Conservation (phyloP, 768 basidiomycete species). For the Pholiota microspora region DNA sequence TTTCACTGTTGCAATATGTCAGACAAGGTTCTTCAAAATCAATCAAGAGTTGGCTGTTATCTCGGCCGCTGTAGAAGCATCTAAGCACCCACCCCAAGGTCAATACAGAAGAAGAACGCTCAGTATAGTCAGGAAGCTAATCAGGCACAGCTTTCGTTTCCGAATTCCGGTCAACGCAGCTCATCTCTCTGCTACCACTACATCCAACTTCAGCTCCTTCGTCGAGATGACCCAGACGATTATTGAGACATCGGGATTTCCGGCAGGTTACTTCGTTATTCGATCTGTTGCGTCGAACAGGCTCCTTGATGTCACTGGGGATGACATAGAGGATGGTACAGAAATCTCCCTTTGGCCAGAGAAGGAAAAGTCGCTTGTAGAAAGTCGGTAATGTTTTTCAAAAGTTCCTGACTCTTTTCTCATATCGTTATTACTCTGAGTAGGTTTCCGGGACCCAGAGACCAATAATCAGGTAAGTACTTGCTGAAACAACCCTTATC, state of each 20-base stretch:
- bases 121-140: not conserved
- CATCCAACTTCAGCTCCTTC: not conserved
- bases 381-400: constrained; percentile 46
- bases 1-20: too few species aligned
- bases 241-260: constrained; percentile 40
- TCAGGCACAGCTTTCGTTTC: not conserved
- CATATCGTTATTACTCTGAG: not conserved
- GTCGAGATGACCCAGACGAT: constrained; percentile 20
- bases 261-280: constrained; percentile 62
- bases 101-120: not conserved
- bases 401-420: not conserved
- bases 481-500: not conserved
- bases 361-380: constrained; percentile 75
- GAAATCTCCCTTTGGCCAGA: constrained; percentile 67
- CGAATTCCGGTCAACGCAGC: not conserved
- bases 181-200: not conserved
- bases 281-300: constrained; percentile 52
- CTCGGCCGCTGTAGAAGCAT: not conserved
- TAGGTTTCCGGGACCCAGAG: constrained; percentile 66
- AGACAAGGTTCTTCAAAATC: too few species aligned
- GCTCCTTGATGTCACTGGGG: constrained; percentile 54
- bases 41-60: not conserved
- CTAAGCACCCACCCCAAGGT: not conserved
- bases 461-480: constrained; percentile 68
- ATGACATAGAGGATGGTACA: constrained; percentile 57